Evolutionary conservation across 1,139 yeast species (phyloP), one percentile per base, ranked within the genome.

Genomic region (Pichia sp.): DNA sequence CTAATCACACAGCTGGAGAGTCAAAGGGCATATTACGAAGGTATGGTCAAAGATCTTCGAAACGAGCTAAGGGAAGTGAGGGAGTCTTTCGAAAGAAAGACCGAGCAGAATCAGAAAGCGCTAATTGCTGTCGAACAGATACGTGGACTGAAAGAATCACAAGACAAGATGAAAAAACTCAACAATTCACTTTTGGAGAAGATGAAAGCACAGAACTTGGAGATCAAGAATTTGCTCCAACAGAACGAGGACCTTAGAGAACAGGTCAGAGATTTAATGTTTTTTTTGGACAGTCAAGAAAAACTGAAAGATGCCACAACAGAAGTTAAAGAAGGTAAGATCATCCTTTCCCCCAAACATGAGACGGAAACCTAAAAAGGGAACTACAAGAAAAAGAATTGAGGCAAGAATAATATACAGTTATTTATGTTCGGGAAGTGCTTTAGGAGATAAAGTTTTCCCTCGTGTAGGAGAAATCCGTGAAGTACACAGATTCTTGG

Each of bases 11-110:
- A 87, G 51, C 60, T 87, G 36, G 94, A 87, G 34, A 80, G 93
- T n/a, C 96, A 87, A 57, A 65, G 95, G 35, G 91, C 83, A 44
- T 84, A 80, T 56, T 87, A 83, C 53, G 96, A 86, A 1, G 9
- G 23, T 7, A 8, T n/a, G 16, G 7, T 48, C 15, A 44, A 39
- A 7, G 48, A 45, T 14, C 35, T 48, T 1, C 39, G 40, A 26
- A 43, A 41, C 12, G 42, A 46, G 30, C 62, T 29, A 59, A 71
- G 8, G 3, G 27, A 14, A 25, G 9, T 25, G 8, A 14, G 12
- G 18, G 45, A 45, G 47, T 7, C 23, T 35, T 7, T 33, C 31
- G 18, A 17, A 28, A 24, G 16, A 21, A 14, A 27, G 27, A 26
- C 12, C 22, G 10, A 9, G 20, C 22, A 16, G 31, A 35, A 25